Base-by-base conservation (phyloP, 306 rosid genomes). In the Gleditsia sinensis region DNA sequence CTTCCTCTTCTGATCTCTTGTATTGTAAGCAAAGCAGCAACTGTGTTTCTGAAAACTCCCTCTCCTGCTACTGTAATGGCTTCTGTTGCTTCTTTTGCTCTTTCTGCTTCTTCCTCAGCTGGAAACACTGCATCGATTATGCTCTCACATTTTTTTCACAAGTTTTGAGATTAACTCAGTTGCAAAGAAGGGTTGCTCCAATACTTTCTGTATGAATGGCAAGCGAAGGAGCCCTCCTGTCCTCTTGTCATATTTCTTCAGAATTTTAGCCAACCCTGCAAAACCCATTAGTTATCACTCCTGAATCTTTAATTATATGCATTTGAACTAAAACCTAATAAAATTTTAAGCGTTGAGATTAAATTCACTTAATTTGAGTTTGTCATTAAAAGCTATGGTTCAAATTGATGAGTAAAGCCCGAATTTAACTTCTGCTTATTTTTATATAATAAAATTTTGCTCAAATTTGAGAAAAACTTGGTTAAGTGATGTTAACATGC, bases 211-310 rank as follows among this genome's bases (percentile, higher is more conserved):
- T 16, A 94, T 91, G 87, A 94, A 94, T 48, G 92, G 91, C 60
- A 88, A 63, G 6, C 98, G 84, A 30, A 91, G 19, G 2, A 91
- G 69, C 1, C 90, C 86, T 0, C 97, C 97, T 12, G 96, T 94
- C 19, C 94, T 80, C 83, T 94, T 94, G 83, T 94, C 98, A 55
- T 94, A 91, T 58, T 94, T 94, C 87, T 94, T 94, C 80, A 94
- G 42, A 75, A 94, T 91, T 69, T 94, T 94, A 9, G 90, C 98
- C 84, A 94, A 72, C 39, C 98, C 98, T 94, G 24, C 53, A 57
- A 45, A 45, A 23, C 3, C 7, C 27, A 50, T n/a, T n/a, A n/a
- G n/a, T n/a, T n/a, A n/a, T n/a, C n/a, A n/a, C n/a, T n/a, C n/a
- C n/a, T n/a, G n/a, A n/a, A n/a, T n/a, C n/a, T n/a, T n/a, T n/a